phyloP scores from a whole-genome alignment of 345 rosid species.

The Euclidium syriacum region DNA sequence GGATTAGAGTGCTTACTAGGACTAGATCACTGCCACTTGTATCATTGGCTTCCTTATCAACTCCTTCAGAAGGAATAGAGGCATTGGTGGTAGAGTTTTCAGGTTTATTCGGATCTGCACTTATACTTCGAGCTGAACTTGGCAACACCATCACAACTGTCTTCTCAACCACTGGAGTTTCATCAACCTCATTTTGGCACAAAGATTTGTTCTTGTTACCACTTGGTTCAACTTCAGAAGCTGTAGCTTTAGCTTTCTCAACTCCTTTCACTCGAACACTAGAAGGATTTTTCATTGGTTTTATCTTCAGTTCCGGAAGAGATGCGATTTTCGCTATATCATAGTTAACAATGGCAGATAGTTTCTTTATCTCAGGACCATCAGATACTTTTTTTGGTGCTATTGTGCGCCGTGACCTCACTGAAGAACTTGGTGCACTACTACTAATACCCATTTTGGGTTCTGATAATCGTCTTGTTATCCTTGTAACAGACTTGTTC shows the following conservation, averaged over 20 bases:
- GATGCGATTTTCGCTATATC: conserved; percentile 75
- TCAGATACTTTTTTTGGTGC: conserved; percentile 36
- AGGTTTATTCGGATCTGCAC: conserved; percentile 26
- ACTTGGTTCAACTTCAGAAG: conserved; percentile 30
- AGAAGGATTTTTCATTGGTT: conserved; percentile 38
- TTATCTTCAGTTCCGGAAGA: conserved; percentile 72
- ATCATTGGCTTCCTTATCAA: conserved; percentile 34
- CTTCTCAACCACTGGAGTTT: conserved; percentile 59
- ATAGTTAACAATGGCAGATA: conserved; percentile 76
- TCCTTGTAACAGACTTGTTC: conserved; percentile 52
- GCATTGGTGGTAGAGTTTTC: conserved; percentile 33
- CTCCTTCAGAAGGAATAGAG: conserved; percentile 31
- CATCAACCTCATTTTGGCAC: conserved; percentile 46
- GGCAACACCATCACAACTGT: conserved; percentile 55
- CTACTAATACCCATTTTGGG: conserved; percentile 42
- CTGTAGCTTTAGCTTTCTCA: conserved; percentile 32
- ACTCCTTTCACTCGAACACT: conserved; percentile 31
- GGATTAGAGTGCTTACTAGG: conserved; percentile 21
- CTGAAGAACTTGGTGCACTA: conserved; percentile 39
- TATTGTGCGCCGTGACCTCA: conserved; percentile 42
- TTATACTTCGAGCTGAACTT: conserved; percentile 34
- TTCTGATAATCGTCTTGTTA: conserved; percentile 80
- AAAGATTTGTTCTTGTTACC: conserved; percentile 33
- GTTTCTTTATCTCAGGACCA: conserved; percentile 59
- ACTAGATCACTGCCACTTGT: conserved; percentile 39